Evolutionary conservation across 139 green algal genomes (phyloP), one percentile per base, ranked within the genome.

Genomic region (Picocystis salinarum): DNA sequence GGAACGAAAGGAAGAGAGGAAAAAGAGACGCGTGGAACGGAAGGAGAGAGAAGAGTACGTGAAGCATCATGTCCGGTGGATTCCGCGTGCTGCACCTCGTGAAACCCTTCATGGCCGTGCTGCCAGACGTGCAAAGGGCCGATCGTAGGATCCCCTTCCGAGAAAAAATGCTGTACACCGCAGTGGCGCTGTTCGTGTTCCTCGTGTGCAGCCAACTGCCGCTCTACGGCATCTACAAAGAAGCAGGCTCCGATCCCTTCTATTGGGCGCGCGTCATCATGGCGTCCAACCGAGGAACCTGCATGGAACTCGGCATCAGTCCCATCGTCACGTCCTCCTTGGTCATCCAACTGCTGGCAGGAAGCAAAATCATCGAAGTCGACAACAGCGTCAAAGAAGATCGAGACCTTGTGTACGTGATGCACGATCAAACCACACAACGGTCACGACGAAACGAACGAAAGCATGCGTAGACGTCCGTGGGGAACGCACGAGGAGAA

Each of bases 221-320:
- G 11, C 74, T 97, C 2, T 97, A 95, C 69, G 87, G 87, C 45
- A 93, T 97, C 53, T 75, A 91, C 37, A 77, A 74, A 28, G 78
- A 76, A 53, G 60, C 58, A 13, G 75, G 75, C 33, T 74, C 74
- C 10, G 87, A 97, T 61, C 85, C 87, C 5, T 90, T 95, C 61
- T 97, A 95, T 59, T 97, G 87, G 85, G 77, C 79, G 18, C 80
- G 87, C 30, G 81, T 94, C 6, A 97, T 97, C 62, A 89, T 97
- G 76, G 87, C 87, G 7, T 90, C 73, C 29, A 94, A 91, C 61
- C 47, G 85, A 7, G 86, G 86, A 4, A 95, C 87, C 2, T 85
- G 77, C 52, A 97, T 97, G 87, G 87, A 97, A 67, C 72, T 97
- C 17, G 87, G 87, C 23, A 97, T 94, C 58, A 79, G 61, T 17